Evolutionary conservation across 768 basidiomycete genomes (phyloP), one percentile per base, ranked within the genome.

Genomic region (Tremella fuciformis): DNA sequence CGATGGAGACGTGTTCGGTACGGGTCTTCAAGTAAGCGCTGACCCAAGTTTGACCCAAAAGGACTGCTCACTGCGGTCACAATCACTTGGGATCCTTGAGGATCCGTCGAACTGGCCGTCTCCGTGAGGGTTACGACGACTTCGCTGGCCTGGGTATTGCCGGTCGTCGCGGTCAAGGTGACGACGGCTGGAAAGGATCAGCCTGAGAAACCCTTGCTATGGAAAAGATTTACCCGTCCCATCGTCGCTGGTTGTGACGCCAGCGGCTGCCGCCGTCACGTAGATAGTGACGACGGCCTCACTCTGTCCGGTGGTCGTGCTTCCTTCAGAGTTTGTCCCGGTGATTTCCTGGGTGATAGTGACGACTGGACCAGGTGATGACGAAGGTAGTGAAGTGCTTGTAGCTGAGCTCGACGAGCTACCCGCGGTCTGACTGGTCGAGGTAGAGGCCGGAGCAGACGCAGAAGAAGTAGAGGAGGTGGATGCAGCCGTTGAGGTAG

Each of bases 1-100:
- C 15, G n/a, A 46, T 46, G 42, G 42, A 46, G 42, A 46, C 22
- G 42, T 46, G 42, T 46, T 46, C 42, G n/a, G 42, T 46, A 8
- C n/a, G n/a, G n/a, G 42, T 46, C 42, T 46, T 6, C 22, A 8
- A n/a, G 16, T 46, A 4, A 46, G 42, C 22, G 15, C 18, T 18
- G 15, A 15, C 42, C 7, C 4, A n/a, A 46, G n/a, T 6, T 4
- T 18, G 16, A 6, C 15, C 42, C 6, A 15, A 46, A 4, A 46
- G n/a, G 42, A 46, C n/a, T 18, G 42, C 42, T 46, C 4, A 22
- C 22, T 46, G n/a, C n/a, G 16, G n/a, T 18, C 7, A 46, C n/a
- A 15, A n/a, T 46, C n/a, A 46, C 42, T n/a, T 46, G 22, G 7
- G n/a, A 22, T 22, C 42, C 29, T 34, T 34, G 29, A 11, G 29